Evolutionary conservation across 345 rosid genomes (phyloP).

Genomic region (Eucalyptus leucophloia): DNA sequence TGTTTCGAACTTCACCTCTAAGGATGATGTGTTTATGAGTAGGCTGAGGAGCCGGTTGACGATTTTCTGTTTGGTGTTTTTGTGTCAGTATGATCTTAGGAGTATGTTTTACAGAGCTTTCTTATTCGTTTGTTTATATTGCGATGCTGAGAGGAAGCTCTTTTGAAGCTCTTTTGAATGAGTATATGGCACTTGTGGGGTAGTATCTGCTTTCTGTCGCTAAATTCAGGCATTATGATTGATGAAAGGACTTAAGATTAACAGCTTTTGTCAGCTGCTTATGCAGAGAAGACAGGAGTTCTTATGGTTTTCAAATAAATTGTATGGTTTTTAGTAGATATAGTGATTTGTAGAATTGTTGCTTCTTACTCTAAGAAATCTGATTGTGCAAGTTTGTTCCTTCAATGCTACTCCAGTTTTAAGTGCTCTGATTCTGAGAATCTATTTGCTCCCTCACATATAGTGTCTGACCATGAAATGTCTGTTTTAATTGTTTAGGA

Average conservation of each 20-base stretch:
- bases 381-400: neutral
- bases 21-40: neutral
- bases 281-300: neutral
- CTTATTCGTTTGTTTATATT: neutral
- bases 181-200: neutral
- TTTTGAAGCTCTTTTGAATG: neutral
- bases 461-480: neutral
- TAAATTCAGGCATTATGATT: neutral
- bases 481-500: conserved; percentile 13
- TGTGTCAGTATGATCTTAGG: neutral
- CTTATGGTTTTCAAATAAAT: neutral
- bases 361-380: neutral
- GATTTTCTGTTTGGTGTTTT: neutral
- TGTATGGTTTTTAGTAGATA: neutral
- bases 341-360: neutral
- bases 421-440: neutral
- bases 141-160: neutral
- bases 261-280: neutral
- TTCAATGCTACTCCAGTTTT: neutral
- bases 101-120: neutral
- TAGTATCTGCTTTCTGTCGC: neutral
- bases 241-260: neutral
- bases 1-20: neutral
- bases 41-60: neutral
- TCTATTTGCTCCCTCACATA: neutral